These are phyloP conservation scores for Xylariomycetidae sp. DNA, from an alignment of 2,329 filamentous ascomycete species.

Conservation along the genomic window DNA sequence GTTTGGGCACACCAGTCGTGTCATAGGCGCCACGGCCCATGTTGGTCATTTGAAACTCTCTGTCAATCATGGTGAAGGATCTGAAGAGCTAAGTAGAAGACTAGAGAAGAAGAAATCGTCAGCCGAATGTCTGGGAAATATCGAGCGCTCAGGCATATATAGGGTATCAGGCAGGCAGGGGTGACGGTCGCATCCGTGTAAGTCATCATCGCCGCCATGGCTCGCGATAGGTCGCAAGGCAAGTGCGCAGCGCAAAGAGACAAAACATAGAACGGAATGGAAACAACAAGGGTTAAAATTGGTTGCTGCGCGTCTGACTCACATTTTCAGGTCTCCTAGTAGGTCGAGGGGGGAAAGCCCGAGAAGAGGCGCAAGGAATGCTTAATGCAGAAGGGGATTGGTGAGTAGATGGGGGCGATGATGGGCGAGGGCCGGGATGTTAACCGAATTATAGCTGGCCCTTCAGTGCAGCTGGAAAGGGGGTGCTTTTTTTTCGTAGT, in stretches of 20 bases:
- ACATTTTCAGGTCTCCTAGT: conserved; percentile 24
- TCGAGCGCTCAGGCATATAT: conserved; percentile 10
- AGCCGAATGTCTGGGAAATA: conserved; percentile 9
- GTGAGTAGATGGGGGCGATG: conserved; percentile 22
- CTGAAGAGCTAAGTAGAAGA: conserved; percentile 1
- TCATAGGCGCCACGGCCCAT: conserved; percentile 33
- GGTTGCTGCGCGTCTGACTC: conserved; percentile 28
- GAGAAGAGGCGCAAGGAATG: conserved; percentile 12
- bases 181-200: conserved; percentile 5
- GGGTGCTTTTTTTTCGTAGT: conserved; percentile 8
- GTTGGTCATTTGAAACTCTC: conserved; percentile 26
- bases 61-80: conserved; percentile 22
- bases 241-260: conserved; percentile 8
- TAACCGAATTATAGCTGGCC: conserved; percentile 22
- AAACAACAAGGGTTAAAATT: conserved; percentile 14
- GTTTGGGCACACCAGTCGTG: conserved; percentile 31
- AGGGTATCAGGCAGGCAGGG: not conserved
- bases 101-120: conserved; percentile 8
- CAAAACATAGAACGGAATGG: conserved; percentile 13
- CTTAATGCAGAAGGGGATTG: conserved; percentile 23
- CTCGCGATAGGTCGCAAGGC: conserved; percentile 10
- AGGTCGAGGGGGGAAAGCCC: conserved; percentile 21
- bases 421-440: conserved; percentile 21
- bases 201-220: conserved; percentile 10
- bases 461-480: conserved; percentile 13